Conservation (phyloP, 2,329 filamentous ascomycete species). For the Hymenoscyphus scutula region DNA sequence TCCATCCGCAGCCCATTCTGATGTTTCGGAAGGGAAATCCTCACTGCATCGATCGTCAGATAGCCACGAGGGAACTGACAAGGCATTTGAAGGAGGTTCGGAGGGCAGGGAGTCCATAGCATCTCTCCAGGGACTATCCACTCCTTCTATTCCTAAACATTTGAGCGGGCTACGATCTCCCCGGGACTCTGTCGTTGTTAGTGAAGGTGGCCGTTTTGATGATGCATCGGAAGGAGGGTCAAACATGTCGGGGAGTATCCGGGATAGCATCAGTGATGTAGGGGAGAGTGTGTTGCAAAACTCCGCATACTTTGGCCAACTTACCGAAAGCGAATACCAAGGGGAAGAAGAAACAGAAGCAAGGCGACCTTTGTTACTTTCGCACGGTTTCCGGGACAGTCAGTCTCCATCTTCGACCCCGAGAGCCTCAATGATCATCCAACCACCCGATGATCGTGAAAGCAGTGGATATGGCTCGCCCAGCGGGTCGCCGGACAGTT, state of each 20-base stretch:
- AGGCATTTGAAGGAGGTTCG: slow-evolving; percentile 19
- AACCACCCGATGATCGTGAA: slow-evolving; percentile 19
- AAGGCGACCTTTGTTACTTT: slow-evolving; percentile 17
- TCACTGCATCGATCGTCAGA: slow-evolving; percentile 29
- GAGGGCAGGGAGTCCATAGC: slow-evolving; percentile 22
- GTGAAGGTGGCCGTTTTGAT: slow-evolving; percentile 35
- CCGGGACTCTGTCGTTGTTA: slow-evolving; percentile 26
- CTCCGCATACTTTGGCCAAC: slow-evolving; percentile 34
- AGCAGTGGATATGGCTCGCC: slow-evolving; percentile 16
- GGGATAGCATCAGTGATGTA: slow-evolving; percentile 24
- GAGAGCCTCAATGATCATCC: slow-evolving; percentile 45
- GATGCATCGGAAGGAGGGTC: slow-evolving; percentile 37
- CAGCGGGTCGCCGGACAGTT: not conserved
- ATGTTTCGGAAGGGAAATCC: slow-evolving; percentile 38
- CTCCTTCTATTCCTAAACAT: slow-evolving; percentile 19
- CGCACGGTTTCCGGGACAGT: slow-evolving; percentile 22
- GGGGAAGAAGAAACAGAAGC: slow-evolving; percentile 35
- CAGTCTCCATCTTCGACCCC: slow-evolving; percentile 49
- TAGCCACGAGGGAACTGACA: slow-evolving; percentile 38
- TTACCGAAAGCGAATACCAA: slow-evolving; percentile 33
- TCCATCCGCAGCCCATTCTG: slow-evolving; percentile 50
- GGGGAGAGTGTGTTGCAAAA: slow-evolving; percentile 32
- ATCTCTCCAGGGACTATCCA: slow-evolving; percentile 23
- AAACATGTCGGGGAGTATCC: slow-evolving; percentile 25
- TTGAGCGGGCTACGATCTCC: slow-evolving; percentile 13